Percentiles rank a stretch among this genome's conserved stretches.
Evolutionary conservation across 192 early-diverging fungal genomes (phyloP).

Genomic region (Globomyces pollinis-pini): DNA sequence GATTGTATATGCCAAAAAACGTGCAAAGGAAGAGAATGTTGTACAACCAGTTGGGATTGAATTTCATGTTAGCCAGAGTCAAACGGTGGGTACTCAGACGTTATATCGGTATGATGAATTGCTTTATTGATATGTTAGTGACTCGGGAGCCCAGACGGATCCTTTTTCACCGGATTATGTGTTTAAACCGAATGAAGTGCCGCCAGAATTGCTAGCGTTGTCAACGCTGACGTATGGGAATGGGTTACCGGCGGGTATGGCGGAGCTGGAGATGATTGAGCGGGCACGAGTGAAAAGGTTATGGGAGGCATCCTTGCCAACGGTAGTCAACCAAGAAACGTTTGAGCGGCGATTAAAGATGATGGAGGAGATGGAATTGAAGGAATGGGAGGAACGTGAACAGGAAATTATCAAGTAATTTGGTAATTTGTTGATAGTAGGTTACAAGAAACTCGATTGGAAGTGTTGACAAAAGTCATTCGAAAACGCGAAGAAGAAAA

Average conservation of each 20-base stretch:
- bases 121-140: constrained; percentile 22
- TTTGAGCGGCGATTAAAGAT: constrained; percentile 49
- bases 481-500: constrained; percentile 43
- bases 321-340: constrained; percentile 43
- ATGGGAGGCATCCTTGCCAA: constrained; percentile 49
- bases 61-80: neutral
- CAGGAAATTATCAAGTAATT: constrained; percentile 44
- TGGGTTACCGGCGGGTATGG: constrained; percentile 44
- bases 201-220: constrained; percentile 52
- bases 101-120: constrained; percentile 47
- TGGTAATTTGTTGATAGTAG: constrained; percentile 24
- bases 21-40: constrained; percentile 8
- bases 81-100: constrained; percentile 42
- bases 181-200: constrained; percentile 20
- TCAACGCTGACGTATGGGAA: constrained; percentile 46
- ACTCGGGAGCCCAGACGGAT: constrained; percentile 53
- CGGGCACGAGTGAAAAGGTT: constrained; percentile 48
- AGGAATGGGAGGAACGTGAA: constrained; percentile 55
- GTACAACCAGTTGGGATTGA: neutral
- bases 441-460: constrained; percentile 42
- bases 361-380: constrained; percentile 61
- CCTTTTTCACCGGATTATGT: constrained; percentile 57
- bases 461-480: constrained; percentile 44
- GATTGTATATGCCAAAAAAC: constrained; percentile 42
- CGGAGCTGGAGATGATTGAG: constrained; percentile 59